Evolutionary conservation across 805 yeast species (phyloP), one percentile per base, ranked within the genome.

Genomic region (Dipodascopsis uninucleata): DNA sequence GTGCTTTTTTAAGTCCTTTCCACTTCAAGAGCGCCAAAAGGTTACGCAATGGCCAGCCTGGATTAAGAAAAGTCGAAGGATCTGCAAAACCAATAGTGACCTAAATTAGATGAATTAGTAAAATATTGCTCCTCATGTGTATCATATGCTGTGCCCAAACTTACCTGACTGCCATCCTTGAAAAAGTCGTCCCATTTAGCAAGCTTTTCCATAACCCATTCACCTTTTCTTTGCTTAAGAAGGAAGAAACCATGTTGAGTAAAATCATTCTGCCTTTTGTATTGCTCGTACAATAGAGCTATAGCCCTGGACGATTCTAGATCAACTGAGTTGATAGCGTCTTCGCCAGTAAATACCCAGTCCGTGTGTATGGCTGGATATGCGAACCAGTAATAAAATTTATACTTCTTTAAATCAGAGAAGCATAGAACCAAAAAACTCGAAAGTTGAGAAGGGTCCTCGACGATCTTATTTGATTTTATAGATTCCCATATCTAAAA

Each of bases 401-500:
- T 80, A 68, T 84, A 89, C 65, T 84, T 86, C 63, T 93, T 93
- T 61, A 93, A 72, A 63, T 93, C 98, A 1, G 95, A 83, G 66
- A 81, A 93, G 32, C 88, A 72, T 23, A 89, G 67, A 1, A 85
- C 55, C 3, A 67, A 64, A 52, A 82, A 79, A 6, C 61, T 55
- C 10, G 68, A 57, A 23, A 80, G 61, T 4, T 64, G 21, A 0
- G 68, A 57, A 0, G 82, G 79, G 38, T 72, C 60, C 1, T 55
- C 36, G 1, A 74, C 52, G 2, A 69, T 64, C 0, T 62, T 53
- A 23, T 65, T 66, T 12, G 69, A 62, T 8, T 44, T 39, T 6
- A 74, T 70, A 5, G 53, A 60, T 7, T 54, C 53, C 41, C 33
- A 29, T 2, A 49, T 17, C 52, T 45, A 12, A 10, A 20, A 12